Base-by-base conservation (phyloP, 495 filamentous ascomycete species). In the Aeminium ludgeri region DNA sequence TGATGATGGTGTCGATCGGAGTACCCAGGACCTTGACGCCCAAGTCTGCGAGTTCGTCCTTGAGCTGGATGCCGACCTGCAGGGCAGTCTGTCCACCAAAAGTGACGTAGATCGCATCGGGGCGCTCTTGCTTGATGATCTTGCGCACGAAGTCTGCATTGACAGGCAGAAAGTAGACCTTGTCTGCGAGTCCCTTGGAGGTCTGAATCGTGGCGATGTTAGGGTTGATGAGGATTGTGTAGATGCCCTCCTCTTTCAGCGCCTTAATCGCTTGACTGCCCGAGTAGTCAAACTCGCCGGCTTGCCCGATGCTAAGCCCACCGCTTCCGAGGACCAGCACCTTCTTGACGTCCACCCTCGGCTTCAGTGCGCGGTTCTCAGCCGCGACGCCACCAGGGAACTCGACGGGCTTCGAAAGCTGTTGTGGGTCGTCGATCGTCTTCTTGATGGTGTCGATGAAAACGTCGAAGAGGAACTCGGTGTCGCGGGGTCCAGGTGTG, bases 141-240 rank as follows among this genome's bases (percentile, higher is more conserved):
- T 94, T 93, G 52, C 83, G 76, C 48, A 97, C 86, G 55, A 94
- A 96, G 48, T 96, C 87, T 18, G 83, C 78, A 27, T 83, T 96
- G 53, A 97, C 86, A 16, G 89, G 89, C 16, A 97, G 74, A 67
- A 95, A 97, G 67, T 95, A 97, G 43, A 97, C 84, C 67, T 97
- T 93, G 60, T 97, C 89, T 40, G 86, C 86, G 50, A 97, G 73
- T 51, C 74, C 74, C 65, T 94, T 89, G 50, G 87, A 92, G 16
- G 89, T 97, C 64, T 97, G 89, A 49, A 97, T 94, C 41, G 89
- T 97, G 38, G 89, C 89, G 59, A 97, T 96, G 59, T 97, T 97
- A 36, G 89, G 89, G 60, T 97, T 97, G 59, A 97, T 93, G 50
- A 97, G 65, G 40, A 97, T 81, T 4, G 89, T 94, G 56, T 86